Evolutionary conservation across 1,284 basidiomycete genomes (phyloP).

Genomic region (Taiwanofungus camphoratus): DNA sequence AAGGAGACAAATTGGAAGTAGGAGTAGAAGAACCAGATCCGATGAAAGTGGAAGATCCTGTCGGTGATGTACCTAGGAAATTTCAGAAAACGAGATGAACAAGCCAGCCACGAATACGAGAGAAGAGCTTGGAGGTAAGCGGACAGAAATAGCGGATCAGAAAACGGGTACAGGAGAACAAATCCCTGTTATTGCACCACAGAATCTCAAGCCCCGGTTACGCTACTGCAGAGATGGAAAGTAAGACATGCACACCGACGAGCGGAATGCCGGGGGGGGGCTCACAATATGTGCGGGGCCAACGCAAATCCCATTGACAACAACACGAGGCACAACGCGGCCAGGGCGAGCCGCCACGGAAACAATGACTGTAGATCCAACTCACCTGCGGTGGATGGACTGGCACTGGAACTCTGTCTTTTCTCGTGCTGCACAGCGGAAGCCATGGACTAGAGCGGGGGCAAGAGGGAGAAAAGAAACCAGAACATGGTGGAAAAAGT

Average conservation of each 20-base stretch:
- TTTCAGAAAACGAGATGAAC: not conserved
- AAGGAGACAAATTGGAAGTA: not conserved
- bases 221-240: no score
- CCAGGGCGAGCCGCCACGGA: conserved; percentile 5
- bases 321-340: conserved; percentile 10
- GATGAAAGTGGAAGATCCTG: not conserved
- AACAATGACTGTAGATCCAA: no score
- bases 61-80: conserved; percentile 2
- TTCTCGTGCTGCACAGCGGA: not conserved
- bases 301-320: not conserved
- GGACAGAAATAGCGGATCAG: not conserved
- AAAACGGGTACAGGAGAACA: not conserved
- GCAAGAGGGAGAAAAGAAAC: conserved; percentile 3
- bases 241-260: no score
- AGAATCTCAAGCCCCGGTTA: no score
- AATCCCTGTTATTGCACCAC: no score
- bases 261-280: not conserved
- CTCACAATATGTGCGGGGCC: not conserved
- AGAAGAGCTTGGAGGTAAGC: not conserved
- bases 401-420: conserved; percentile 8
- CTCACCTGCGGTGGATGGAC: conserved; percentile 8
- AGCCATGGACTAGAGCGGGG: conserved; percentile 11
- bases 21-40: not conserved
- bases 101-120: not conserved
- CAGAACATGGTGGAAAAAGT: conserved; percentile 5